Base-by-base conservation (phyloP, 495 filamentous ascomycete genomes). In the Aspergillus saccharolyticus region DNA sequence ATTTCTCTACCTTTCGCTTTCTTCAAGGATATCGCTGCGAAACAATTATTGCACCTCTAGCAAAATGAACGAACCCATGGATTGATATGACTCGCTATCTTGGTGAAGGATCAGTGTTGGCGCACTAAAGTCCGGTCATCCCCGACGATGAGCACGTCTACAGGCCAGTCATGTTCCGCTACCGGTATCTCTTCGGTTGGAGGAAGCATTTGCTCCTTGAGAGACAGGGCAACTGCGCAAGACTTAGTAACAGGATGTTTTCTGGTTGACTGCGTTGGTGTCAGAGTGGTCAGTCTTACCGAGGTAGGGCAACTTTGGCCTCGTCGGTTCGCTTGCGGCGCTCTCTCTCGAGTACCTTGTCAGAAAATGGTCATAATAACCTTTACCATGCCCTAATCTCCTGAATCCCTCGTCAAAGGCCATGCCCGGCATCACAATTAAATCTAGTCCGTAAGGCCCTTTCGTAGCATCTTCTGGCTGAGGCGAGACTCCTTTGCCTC, bases 321-420 rank as follows among this genome's bases (percentile, higher is more conserved):
- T 65, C 65, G 69, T 54, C 43, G 45, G 58, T 61, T 71, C 64
- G 57, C 70, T 72, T 55, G 68, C 70, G 54, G 69, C 66, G 56
- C 67, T 61, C 63, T 72, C 72, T 59, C 74, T 69, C 42, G 74
- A 74, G 73, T 91, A 95, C 63, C 84, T 82, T 56, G 85, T 78
- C 68, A 98, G 72, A 70, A 95, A 98, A 74, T 83, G 85, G 73
- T 98, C 94, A 81, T 97, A 98, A 72, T 91, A 98, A 46, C 95
- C 94, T 77, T 89, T 96, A 52, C 94, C 94, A 77, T 98, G 95
- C 9, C 94, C 94, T 12, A 97, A 77, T 66, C 94, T 79, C 60
- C 85, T 80, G 54, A 93, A 83, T 30, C 77, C 79, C 14, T 74
- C 65, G 70, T 96, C 93, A 68, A 97, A 98, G 9, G 89, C 94